Conservation (phyloP, 495 filamentous ascomycete genomes). For the Xylaria longipes region DNA sequence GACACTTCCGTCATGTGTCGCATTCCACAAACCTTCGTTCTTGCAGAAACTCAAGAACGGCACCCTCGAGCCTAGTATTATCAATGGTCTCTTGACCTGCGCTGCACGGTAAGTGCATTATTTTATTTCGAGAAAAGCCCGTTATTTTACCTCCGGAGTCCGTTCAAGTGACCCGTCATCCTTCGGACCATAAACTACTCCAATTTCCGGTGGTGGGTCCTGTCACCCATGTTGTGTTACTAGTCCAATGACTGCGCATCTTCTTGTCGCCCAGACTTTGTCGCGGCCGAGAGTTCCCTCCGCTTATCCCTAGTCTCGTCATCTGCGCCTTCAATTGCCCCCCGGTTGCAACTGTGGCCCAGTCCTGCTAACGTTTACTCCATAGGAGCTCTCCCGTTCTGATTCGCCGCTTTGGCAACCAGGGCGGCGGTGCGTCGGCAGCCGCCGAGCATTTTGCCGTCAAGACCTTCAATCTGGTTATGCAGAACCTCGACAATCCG, state of each 20-base stretch:
- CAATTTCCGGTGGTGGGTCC: conserved; percentile 28
- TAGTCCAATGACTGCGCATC: conserved; percentile 10
- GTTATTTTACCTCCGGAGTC: conserved; percentile 24
- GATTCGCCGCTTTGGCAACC: conserved; percentile 57
- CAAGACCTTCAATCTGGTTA: conserved; percentile 55
- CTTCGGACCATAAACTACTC: conserved; percentile 22
- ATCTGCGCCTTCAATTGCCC: background rate
- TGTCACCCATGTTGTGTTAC: conserved; percentile 18
- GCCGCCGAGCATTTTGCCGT: conserved; percentile 57
- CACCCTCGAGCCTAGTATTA: conserved; percentile 53
- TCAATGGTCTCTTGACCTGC: conserved; percentile 55
- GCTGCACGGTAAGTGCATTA: conserved; percentile 51
- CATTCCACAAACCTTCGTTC: conserved; percentile 60
- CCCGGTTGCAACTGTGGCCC: conserved; percentile 11
- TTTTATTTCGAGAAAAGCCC: background rate
- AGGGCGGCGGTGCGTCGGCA: conserved; percentile 45
- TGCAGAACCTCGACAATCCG: conserved; percentile 53
- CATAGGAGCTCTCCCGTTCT: conserved; percentile 53
- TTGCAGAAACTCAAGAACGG: conserved; percentile 56
- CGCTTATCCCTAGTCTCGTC: conserved; percentile 18
- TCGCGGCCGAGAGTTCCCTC: conserved; percentile 31
- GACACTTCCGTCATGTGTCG: conserved; percentile 58
- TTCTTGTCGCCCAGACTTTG: conserved; percentile 18
- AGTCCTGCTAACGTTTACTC: conserved; percentile 17
- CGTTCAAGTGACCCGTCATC: conserved; percentile 20